Evolutionary conservation across 1,284 basidiomycete genomes (phyloP), one percentile per base, ranked within the genome.

Genomic region (Lignosus rhinocerotis): DNA sequence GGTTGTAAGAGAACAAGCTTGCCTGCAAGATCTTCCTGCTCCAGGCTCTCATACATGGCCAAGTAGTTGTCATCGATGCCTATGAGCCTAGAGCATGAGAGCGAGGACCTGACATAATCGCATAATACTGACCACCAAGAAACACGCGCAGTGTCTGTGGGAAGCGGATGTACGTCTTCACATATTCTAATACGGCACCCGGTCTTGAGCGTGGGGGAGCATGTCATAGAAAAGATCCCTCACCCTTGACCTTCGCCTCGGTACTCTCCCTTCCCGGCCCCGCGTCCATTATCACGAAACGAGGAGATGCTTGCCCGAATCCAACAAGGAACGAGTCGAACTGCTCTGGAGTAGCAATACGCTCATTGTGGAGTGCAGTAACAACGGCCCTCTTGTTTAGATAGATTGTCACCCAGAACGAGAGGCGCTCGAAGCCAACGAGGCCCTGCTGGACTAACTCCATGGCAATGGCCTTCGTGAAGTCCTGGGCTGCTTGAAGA

Each of bases 191-290:
- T 49, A 51, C 42, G 41, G 49, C 60, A 46, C 36, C 46, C 44
- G 33, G 46, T 55, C 56, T 42, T 42, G 36, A 48, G 50, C 41
- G 58, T 19, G 33, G 46, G 44, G 33, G 10, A 14, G 32, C 16
- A 60, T 42, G 48, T 44, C 41, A 33, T 32, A 41, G 34, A 4
- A 34, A 42, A 50, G 5, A 14, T 2, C 21, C 59, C 72, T 33
- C 45, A 90, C 91, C 90, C 78, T 82, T 83, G 60, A 94, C 88
- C 73, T 94, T 94, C 30, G 78, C 75, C 67, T 87, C 85, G 7
- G 81, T 77, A 7, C 79, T 80, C 56, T 89, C 87, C 66, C 83
- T 86, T 55, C 81, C 82, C 54, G 79, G 77, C 19, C 89, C 89
- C 41, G 87, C 87, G 67, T 94, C 92, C 59, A 92, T 80, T 57